Evolutionary conservation across 805 yeast genomes (phyloP), one percentile per base, ranked within the genome.

Genomic region (Ogataea naganishii): DNA sequence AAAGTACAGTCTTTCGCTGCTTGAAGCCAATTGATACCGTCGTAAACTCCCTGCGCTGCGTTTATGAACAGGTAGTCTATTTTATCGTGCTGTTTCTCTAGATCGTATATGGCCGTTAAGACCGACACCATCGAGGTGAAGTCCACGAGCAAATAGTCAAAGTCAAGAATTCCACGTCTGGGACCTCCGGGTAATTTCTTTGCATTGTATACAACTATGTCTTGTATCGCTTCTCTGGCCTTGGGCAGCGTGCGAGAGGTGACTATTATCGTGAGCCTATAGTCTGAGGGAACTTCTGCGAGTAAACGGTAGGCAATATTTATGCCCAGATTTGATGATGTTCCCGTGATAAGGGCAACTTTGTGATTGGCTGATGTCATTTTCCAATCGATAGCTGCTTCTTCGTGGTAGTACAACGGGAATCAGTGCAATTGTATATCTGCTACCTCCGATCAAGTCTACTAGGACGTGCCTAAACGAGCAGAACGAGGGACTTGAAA

Each of bases 171-270:
- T 0, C 76, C 81, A 2, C 58, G 50, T 26, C 84, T 64, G n/a
- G 56, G 43, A n/a, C n/a, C n/a, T n/a, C n/a, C n/a, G n/a, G n/a
- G n/a, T n/a, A n/a, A n/a, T n/a, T n/a, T n/a, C 4, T 14, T 24
- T 4, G 53, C 65, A 22, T 52, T 48, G 49, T 64, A 67, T 6
- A 55, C 47, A 35, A 74, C 68, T 35, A 85, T 72, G 26, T 57
- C 54, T 16, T 62, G 64, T 29, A 89, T 82, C 14, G 78, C 78
- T 38, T 80, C 85, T 34, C 77, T 77, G 4, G 78, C 96, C 34
- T 85, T 73, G 6, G 94, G 86, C 27, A 89, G 63, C 0, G 95
- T 83, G 41, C 99, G 66, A 4, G 96, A 82, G 0, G 97, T 88
- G 8, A 89, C 86, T 8, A 92, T 75, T 7, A 92, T 60, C 1